Conservation (phyloP, 1,139 yeast species). For the Debaryomyces sp. region DNA sequence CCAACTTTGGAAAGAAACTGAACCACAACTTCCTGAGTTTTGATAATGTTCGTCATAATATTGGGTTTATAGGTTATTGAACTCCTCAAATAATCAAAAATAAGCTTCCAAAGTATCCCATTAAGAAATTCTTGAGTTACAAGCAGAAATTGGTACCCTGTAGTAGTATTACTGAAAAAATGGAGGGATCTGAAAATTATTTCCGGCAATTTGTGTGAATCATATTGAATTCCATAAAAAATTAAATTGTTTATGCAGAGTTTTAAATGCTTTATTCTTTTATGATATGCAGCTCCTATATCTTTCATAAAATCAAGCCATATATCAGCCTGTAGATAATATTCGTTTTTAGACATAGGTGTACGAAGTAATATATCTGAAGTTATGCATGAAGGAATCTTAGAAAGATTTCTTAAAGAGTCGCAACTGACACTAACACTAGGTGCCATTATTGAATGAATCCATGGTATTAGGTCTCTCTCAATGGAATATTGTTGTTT, state of each 20-base stretch:
- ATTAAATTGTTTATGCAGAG: constrained; percentile 28
- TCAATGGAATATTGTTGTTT: constrained; percentile 9
- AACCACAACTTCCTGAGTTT: constrained; percentile 36
- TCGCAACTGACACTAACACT: constrained; percentile 32
- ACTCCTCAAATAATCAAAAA: constrained; percentile 18
- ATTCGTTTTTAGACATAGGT: constrained; percentile 35
- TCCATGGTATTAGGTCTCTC: constrained; percentile 29
- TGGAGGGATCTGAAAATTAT: constrained; percentile 20
- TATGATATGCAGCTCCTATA: constrained; percentile 20
- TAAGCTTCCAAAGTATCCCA: constrained; percentile 26
- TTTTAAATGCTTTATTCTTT: constrained; percentile 22
- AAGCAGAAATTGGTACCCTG: constrained; percentile 16
- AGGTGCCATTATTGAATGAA: constrained; percentile 28
- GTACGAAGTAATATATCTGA: constrained; percentile 40
- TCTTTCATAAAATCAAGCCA: constrained; percentile 29
- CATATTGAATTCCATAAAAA: constrained; percentile 29
- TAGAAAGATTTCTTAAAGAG: constrained; percentile 24
- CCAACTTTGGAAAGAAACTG: constrained; percentile 18
- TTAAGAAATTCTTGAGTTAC: constrained; percentile 22
- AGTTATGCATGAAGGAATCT: constrained; percentile 41
- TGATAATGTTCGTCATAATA: constrained; percentile 19
- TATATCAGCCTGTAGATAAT: constrained; percentile 37
- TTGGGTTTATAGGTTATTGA: constrained; percentile 6
- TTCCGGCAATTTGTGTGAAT: constrained; percentile 21
- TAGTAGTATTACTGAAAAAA: constrained; percentile 14